Evolutionary conservation across 805 yeast species (phyloP).

Genomic region (Wickerhamiella allomyrinae): DNA sequence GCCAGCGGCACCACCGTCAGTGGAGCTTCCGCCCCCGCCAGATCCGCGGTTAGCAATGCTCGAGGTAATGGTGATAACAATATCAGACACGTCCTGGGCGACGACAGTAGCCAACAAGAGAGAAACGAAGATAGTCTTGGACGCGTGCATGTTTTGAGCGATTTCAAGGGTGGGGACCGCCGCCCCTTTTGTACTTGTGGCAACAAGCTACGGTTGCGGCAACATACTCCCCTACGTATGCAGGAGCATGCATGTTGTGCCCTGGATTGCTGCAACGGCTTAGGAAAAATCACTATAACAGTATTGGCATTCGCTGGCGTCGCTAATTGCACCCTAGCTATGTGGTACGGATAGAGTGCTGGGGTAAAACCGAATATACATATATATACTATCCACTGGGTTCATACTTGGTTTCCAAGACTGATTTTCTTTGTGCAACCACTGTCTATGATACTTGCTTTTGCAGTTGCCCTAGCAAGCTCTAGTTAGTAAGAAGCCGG

Average conservation of each 20-base stretch:
- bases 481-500: not conserved
- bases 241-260: not conserved
- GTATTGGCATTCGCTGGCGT: too few species aligned
- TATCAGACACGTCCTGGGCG: not conserved
- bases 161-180: not conserved
- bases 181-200: not conserved
- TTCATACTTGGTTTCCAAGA: too few species aligned
- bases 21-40: not conserved
- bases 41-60: not conserved
- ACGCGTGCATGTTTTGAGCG: not conserved
- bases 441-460: too few species aligned
- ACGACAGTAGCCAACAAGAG: not conserved
- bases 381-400: too few species aligned
- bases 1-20: constrained; percentile 2
- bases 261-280: not conserved
- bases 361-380: too few species aligned
- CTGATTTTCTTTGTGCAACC: too few species aligned
- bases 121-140: not conserved
- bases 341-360: too few species aligned
- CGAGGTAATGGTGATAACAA: not conserved
- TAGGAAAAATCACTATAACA: too few species aligned
- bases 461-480: not conserved
- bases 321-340: too few species aligned
- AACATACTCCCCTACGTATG: not conserved
- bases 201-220: not conserved